A percentile compares a stretch with the other conserved stretches of the same genome.
Evolutionary conservation across 306 rosid genomes (phyloP).

Genomic region (Vigna unguiculata): DNA sequence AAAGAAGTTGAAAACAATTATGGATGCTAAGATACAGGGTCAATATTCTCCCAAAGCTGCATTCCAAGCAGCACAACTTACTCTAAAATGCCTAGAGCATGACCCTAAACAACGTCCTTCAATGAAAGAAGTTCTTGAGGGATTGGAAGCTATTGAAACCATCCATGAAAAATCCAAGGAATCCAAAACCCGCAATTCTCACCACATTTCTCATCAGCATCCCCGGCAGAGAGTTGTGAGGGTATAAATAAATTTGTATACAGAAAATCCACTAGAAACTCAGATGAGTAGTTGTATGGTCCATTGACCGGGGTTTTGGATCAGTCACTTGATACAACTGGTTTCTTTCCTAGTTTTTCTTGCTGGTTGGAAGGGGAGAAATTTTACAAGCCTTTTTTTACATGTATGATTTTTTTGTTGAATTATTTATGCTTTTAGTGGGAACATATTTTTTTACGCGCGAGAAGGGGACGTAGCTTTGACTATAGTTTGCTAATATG

Average conservation of each 20-base stretch:
- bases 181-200: conserved; percentile 32
- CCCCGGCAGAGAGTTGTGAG: conserved; percentile 30
- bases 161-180: neutral
- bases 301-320: neutral
- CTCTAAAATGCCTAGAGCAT: conserved; percentile 64
- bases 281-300: neutral
- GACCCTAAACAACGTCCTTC: conserved; percentile 80
- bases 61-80: conserved; percentile 57
- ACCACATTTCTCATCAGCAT: conserved; percentile 1
- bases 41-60: conserved; percentile 78
- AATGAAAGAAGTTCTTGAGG: conserved; percentile 76
- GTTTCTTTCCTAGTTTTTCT: conserved; percentile 8
- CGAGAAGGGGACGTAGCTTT: neutral
- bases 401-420: conserved; percentile 12
- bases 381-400: neutral
- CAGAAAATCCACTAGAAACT: neutral
- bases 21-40: conserved; percentile 74
- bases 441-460: neutral
- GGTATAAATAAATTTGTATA: conserved; percentile 6
- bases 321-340: neutral
- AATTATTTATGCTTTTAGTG: conserved; percentile 19
- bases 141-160: conserved; percentile 64
- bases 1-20: conserved; percentile 59
- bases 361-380: conserved; percentile 18
- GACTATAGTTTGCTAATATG: neutral